phyloP scores from a whole-genome alignment of 768 basidiomycete genomes.

The Mrakia blollopis region DNA sequence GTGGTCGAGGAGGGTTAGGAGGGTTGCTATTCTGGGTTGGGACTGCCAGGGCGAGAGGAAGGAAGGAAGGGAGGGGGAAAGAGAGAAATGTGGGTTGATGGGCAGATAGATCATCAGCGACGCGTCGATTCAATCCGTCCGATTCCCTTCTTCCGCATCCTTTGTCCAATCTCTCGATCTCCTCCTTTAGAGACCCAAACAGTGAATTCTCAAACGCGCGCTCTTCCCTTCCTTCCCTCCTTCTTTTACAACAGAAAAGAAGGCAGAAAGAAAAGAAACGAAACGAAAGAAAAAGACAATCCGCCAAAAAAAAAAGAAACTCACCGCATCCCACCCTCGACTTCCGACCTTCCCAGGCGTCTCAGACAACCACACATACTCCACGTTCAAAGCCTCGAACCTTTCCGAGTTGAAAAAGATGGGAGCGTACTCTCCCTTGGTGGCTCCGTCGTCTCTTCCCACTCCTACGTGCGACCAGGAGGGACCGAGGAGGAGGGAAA shows the following conservation, averaged over 20 bases:
- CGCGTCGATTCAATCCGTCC: too few species aligned
- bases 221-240: too few species aligned
- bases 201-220: too few species aligned
- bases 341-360: constrained; percentile 12
- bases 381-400: not conserved
- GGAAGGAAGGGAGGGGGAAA: not conserved
- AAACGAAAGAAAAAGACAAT: not conserved
- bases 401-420: constrained; percentile 51
- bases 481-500: constrained; percentile 54
- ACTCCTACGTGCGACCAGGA: constrained; percentile 60
- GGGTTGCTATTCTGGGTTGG: constrained; percentile 21
- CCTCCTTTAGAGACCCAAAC: too few species aligned
- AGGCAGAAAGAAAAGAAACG: not conserved
- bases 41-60: not conserved
- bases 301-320: too few species aligned
- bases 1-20: constrained; percentile 20
- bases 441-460: constrained; percentile 57
- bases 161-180: too few species aligned
- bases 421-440: constrained; percentile 58
- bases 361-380: constrained; percentile 15
- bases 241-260: not conserved
- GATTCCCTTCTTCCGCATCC: too few species aligned
- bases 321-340: constrained; percentile 31
- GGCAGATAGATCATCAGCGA: too few species aligned
- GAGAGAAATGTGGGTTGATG: too few species aligned